Conservation (phyloP, 139 green algal species). For the Auxenochlorella protothecoides region DNA sequence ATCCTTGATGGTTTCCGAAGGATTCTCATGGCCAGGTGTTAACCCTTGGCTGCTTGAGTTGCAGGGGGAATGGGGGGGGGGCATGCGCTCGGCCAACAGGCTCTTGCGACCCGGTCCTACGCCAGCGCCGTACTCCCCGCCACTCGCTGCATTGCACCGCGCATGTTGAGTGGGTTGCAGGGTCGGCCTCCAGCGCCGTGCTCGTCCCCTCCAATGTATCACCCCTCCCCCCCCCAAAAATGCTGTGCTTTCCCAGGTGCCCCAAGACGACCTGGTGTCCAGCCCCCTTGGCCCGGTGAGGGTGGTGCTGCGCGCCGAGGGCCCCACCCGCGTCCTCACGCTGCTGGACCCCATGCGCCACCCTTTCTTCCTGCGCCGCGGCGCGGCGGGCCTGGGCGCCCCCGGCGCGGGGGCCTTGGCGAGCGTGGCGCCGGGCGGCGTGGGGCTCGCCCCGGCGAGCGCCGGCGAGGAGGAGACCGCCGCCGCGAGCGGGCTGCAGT, state of each 20-base stretch:
- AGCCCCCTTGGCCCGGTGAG: conserved; percentile 8
- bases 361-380: background rate
- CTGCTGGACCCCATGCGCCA: conserved; percentile 42
- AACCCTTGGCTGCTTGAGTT: background rate
- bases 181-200: background rate
- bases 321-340: conserved; percentile 55
- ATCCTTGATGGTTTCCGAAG: too few species aligned
- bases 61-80: too few species aligned
- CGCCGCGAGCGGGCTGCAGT: background rate
- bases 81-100: too few species aligned
- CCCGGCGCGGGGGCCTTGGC: background rate
- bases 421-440: too few species aligned
- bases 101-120: too few species aligned
- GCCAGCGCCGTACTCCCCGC: too few species aligned
- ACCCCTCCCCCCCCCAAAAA: too few species aligned
- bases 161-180: too few species aligned
- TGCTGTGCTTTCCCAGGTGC: conserved; percentile 15
- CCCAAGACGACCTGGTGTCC: conserved; percentile 6
- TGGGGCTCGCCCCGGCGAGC: background rate
- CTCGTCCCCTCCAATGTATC: background rate
- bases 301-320: conserved; percentile 46
- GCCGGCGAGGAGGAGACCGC: background rate
- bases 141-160: too few species aligned
- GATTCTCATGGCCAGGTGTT: too few species aligned
- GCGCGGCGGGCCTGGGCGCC: background rate